Evolutionary conservation across 805 yeast species (phyloP).

Genomic region (Starmerella sp.): DNA sequence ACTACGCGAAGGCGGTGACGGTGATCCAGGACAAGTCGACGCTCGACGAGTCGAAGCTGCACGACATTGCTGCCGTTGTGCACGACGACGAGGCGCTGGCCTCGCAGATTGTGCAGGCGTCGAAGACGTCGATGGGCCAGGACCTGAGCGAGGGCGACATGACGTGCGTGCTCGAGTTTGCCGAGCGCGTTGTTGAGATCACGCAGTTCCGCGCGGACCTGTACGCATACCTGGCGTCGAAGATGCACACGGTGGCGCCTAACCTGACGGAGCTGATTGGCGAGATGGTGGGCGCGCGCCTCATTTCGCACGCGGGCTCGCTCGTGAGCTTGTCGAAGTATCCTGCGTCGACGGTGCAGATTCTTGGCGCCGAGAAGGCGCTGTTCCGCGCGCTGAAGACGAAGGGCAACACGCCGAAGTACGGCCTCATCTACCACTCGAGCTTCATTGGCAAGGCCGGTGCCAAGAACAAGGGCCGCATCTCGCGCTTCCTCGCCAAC

Average conservation of each 20-base stretch:
- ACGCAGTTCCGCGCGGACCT: constrained; percentile 81
- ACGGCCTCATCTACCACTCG: constrained; percentile 90
- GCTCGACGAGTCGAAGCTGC: constrained; percentile 43
- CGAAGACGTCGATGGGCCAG: constrained; percentile 98
- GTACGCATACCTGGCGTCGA: constrained; percentile 78
- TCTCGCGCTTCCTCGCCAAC: constrained; percentile 96
- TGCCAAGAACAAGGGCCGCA: constrained; percentile 97
- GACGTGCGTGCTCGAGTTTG: constrained; percentile 82
- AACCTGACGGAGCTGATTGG: constrained; percentile 93
- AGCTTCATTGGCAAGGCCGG: constrained; percentile 89
- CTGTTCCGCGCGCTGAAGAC: constrained; percentile 92
- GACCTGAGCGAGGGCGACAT: constrained; percentile 91
- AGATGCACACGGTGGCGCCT: constrained; percentile 97
- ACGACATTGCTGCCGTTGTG: constrained; percentile 80
- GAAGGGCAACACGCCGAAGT: constrained; percentile 92
- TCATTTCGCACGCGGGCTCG: constrained; percentile 97
- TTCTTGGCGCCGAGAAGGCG: constrained; percentile 95
- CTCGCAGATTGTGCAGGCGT: constrained; percentile 83
- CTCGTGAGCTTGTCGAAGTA: constrained; percentile 91
- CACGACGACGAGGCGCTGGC: constrained; percentile 89
- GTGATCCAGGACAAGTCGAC: constrained; percentile 79
- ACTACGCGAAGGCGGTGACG: constrained; percentile 70
- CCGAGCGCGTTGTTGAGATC: constrained; percentile 83
- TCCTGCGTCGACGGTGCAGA: constrained; percentile 98
- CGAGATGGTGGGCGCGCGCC: constrained; percentile 97